Base-by-base conservation (phyloP, 2,329 filamentous ascomycete genomes). In the Cucurbitaria berberidis region DNA sequence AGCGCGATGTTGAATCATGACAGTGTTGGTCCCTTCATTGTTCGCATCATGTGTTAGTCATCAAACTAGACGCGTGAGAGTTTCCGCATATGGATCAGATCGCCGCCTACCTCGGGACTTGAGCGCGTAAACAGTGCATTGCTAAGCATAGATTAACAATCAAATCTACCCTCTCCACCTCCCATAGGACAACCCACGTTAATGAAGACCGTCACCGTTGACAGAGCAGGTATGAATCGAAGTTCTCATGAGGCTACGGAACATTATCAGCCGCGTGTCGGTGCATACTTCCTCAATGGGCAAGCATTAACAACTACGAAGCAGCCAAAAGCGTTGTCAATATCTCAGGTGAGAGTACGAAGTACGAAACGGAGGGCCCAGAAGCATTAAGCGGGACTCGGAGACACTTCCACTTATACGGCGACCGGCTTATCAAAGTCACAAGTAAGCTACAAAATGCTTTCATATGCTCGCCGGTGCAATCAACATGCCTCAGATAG, bases 391-490 rank as follows among this genome's bases (percentile, higher is more conserved):
- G 30, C n/a, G 41, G 30, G 30, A 26, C 45, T 11, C 55, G 54
- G 32, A 57, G 52, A 36, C 48, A 62, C 34, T 45, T 55, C 15
- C 61, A 67, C 49, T 45, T 64, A 21, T 67, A 62, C 45, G 57
- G 68, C 51, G 60, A 48, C 13, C 53, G 45, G 10, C 40, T 62
- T 13, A 53, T 68, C 22, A 59, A 60, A 34, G 57, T 69, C 39
- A 64, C 60, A 2, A 38, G 51, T 30, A 68, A 66, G 39, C 55
- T 70, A 10, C 53, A 57, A 27, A 59, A 67, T 51, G 66, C 66
- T n/a, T 43, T 68, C 59, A 39, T 8, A 68, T 68, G 64, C 62
- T 70, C 24, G 43, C 43, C 9, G 57, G 48, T 21, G 29, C 57
- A 6, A 41, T 52, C 16, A 43, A 42, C 13, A 45, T 58, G 30